phyloP scores from a whole-genome alignment of 495 filamentous ascomycete species.

The Astrothelium subdiscretum region DNA sequence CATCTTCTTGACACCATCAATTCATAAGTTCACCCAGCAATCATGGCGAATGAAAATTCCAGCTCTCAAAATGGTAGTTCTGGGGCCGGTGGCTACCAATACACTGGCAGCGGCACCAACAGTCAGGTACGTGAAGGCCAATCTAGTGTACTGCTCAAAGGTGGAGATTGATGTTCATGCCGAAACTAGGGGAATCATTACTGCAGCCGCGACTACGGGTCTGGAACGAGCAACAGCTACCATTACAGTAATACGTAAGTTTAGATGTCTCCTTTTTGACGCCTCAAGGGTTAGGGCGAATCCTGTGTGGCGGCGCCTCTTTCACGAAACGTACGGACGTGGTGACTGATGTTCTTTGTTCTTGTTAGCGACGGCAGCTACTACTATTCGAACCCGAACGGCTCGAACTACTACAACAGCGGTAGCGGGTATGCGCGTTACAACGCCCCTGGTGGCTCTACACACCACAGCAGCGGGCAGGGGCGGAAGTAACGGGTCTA shows the following conservation, averaged over 20 bases:
- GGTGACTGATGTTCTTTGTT: background rate
- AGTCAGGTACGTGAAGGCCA: background rate
- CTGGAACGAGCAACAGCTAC: background rate
- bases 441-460: background rate
- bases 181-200: background rate
- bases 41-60: background rate
- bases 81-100: background rate
- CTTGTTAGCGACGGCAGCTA: conserved; percentile 3
- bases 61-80: background rate
- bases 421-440: background rate
- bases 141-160: no score
- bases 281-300: no score
- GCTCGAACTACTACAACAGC: background rate
- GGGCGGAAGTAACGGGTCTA: background rate
- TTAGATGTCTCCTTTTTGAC: background rate
- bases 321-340: background rate
- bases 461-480: background rate
- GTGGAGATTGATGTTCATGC: background rate
- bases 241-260: conserved; percentile 1
- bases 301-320: no score
- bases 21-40: no score
- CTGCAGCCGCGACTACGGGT: background rate
- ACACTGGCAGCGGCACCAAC: background rate
- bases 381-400: conserved; percentile 2
- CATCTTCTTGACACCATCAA: no score